These are phyloP conservation scores for Termitomyces sp. DNA, from an alignment of 768 basidiomycete genomes.

Conservation along the genomic window DNA sequence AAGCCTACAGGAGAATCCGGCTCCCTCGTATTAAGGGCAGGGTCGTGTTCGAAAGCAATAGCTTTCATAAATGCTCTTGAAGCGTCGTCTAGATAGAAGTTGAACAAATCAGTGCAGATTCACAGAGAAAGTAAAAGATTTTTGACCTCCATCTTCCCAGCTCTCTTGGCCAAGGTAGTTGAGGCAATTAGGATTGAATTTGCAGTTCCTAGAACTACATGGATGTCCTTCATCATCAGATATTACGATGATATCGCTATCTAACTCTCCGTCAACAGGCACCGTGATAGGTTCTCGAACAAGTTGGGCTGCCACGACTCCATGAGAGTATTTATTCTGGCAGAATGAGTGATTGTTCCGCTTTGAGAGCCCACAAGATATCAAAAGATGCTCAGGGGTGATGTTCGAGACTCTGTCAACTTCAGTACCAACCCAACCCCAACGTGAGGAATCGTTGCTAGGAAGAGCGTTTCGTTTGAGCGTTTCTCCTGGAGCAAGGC, in stretches of 20 bases:
- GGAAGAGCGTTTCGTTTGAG: conserved; percentile 53
- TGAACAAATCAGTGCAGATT: conserved; percentile 7
- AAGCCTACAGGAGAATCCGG: conserved; percentile 66
- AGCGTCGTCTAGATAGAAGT: conserved; percentile 35
- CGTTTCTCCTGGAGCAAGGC: conserved; percentile 55
- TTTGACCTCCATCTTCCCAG: conserved; percentile 70
- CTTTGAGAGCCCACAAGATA: conserved; percentile 61
- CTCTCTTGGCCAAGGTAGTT: conserved; percentile 82
- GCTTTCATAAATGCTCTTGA: conserved; percentile 46
- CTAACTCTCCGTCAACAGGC: conserved; percentile 34
- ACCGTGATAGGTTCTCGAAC: conserved; percentile 8
- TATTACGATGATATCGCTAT: conserved; percentile 62
- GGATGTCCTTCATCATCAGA: conserved; percentile 56
- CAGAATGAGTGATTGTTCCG: conserved; percentile 50
- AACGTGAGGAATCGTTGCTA: conserved; percentile 43
- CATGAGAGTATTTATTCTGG: conserved; percentile 42
- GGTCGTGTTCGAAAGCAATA: conserved; percentile 50
- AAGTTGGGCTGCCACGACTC: conserved; percentile 5
- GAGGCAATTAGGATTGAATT: conserved; percentile 75
- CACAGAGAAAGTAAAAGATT: neutral
- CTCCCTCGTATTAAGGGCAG: conserved; percentile 42
- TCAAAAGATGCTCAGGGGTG: conserved; percentile 55
- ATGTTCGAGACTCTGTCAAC: conserved; percentile 53
- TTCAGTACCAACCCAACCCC: conserved; percentile 79
- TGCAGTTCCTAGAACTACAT: conserved; percentile 65